These are phyloP conservation scores for Corylus americana DNA, from an alignment of 306 rosid species.

Conservation along the genomic window DNA sequence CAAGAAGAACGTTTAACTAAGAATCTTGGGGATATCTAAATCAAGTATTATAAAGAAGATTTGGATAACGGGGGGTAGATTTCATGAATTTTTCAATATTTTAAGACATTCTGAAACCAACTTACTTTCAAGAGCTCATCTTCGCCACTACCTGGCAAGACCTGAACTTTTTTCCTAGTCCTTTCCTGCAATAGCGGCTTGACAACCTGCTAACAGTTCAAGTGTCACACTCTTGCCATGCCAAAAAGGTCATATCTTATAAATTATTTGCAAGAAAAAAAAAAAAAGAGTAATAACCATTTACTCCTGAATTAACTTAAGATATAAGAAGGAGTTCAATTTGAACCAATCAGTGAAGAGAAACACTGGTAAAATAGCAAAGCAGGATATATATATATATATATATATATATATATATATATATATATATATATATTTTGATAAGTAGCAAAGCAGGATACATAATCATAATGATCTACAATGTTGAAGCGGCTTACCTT, in stretches of 20 bases:
- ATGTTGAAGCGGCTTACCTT: conserved; percentile 54
- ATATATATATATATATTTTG: too few species aligned
- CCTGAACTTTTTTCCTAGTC: conserved; percentile 84
- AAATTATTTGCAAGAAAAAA: background rate
- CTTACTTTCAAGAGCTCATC: conserved; percentile 88
- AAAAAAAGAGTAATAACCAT: too few species aligned
- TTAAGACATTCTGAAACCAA: background rate
- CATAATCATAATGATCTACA: conserved; percentile 21
- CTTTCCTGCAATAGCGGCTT: conserved; percentile 98
- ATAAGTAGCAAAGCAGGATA: background rate
- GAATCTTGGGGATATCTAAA: background rate
- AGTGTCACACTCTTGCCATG: conserved; percentile 14
- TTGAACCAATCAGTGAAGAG: conserved; percentile 5
- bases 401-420: too few species aligned
- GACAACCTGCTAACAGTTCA: conserved; percentile 63
- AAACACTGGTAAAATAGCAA: conserved; percentile 2
- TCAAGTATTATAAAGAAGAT: background rate
- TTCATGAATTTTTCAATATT: background rate
- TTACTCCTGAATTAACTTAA: background rate
- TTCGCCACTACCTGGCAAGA: conserved; percentile 77
- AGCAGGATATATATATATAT: conserved; percentile 1
- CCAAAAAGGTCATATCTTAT: background rate
- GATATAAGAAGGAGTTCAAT: conserved; percentile 3
- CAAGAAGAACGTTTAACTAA: background rate
- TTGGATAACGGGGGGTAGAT: background rate